Base-by-base conservation (phyloP, 1,139 yeast genomes). In the Candida buenavistaensis region DNA sequence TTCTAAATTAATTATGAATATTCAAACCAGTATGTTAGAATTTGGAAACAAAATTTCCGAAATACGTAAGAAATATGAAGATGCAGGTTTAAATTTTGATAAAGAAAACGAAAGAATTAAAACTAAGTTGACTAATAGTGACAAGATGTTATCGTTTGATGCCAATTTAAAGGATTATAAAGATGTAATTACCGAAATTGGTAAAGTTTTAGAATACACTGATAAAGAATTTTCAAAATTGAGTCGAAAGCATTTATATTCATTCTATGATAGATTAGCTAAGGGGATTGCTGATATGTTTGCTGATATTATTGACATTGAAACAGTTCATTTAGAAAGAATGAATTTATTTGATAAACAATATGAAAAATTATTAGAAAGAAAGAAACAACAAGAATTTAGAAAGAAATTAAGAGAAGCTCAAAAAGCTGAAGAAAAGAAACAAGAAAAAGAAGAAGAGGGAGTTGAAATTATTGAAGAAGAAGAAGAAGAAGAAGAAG, bases 61-160 rank as follows among this genome's bases (percentile, higher is more conserved):
- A 6, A 43, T 76, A 23, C 59, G 73, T 39, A 50, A 55, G 21
- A 64, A 67, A 37, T 78, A 57, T 46, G 69, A 65, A 5, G 60
- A 58, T 3, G 59, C 61, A 24, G 70, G 65, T 0, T 52, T 77
- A 24, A 72, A 76, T 47, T 78, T 73, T 46, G 78, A 75, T 32
- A 65, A 64, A 41, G 80, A 75, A 43, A 64, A 69, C 38, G 65
- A 64, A 34, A 64, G 68, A 40, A 47, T 72, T 28, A 67, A 67
- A 38, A 34, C 52, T 28, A 50, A 59, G 39, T 38, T 64, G 19
- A 38, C 51, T 55, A 29, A 57, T 47, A 45, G 59, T 9, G 72
- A 72, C 25, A 59, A 57, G 14, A 52, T 68, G 38, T 48, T 62
- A 33, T 53, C 51, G 2, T 57, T 71, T 33, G 71, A 71, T 22